Base-by-base conservation (phyloP, 2,329 filamentous ascomycete species). In the Xylariaceae sp. region DNA sequence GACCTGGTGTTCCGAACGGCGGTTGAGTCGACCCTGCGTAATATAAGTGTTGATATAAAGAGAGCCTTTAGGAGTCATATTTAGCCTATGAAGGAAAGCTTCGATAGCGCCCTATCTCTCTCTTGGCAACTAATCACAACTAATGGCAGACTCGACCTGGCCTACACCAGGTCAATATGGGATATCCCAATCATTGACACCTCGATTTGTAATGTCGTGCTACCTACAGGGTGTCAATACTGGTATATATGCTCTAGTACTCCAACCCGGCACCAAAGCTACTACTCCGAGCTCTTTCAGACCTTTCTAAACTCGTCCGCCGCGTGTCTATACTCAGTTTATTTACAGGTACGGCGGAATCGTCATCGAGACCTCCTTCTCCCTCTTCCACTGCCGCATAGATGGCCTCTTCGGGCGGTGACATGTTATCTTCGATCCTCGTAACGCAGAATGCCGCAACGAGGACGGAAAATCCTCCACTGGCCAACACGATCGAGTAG, bases 401-500 rank as follows among this genome's bases (percentile, higher is more conserved):
- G 34, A 71, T 54, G n/a, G 59, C 63, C 42, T 72, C 70, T 2
- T 59, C 61, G 2, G 68, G 63, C 7, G 62, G 49, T 3, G 64
- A 62, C 14, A 67, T 58, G 36, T 84, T 80, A 57, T 91, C 86
- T 32, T 76, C 72, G 27, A 93, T 81, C 47, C 76, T 74, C 40
- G 76, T 72, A 10, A 88, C 84, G 61, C 92, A 77, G 55, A 78
- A 88, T 5, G 86, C 88, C 5, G 92, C 87, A 3, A 85, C 70
- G 38, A 96, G 64, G 2, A 90, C 88, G 51, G 86, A 87, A 35
- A 86, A 67, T 2, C 91, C 92, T 2, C 90, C 91, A 44, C 94
- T 83, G 17, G 91, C 81, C 57, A 97, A 71, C 34, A 95, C 89
- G 71, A 92, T 88, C 14, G 85, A 83, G 40, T 96, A 88, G 64